Conservation (phyloP, 2,329 filamentous ascomycete genomes). For the Aspergillus arachidicola region DNA sequence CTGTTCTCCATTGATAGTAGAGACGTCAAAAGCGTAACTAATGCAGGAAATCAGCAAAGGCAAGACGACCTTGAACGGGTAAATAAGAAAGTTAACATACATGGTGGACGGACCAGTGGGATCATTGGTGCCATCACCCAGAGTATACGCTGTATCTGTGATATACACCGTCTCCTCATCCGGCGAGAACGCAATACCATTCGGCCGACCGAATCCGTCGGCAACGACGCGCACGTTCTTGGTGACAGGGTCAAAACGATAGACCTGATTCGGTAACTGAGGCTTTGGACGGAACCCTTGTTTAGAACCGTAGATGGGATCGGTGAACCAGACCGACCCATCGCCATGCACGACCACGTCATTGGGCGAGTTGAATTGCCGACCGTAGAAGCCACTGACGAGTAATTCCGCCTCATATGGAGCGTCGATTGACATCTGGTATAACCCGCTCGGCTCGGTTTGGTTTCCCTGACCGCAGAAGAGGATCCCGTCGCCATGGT, state of each 20-base stretch:
- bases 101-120: conserved; percentile 27
- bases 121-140: conserved; percentile 26
- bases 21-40: conserved; percentile 54
- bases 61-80: not conserved
- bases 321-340: conserved; percentile 45
- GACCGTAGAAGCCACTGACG: conserved; percentile 38
- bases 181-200: conserved; percentile 46
- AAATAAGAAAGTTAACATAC: conserved; percentile 21
- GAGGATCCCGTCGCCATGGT: conserved; percentile 32
- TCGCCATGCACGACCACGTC: conserved; percentile 40
- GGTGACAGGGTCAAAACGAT: conserved; percentile 43
- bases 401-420: not conserved
- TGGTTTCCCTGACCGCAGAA: conserved; percentile 47
- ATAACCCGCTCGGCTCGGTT: conserved; percentile 24
- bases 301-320: conserved; percentile 41
- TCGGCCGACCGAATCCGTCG: conserved; percentile 42
- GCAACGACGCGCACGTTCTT: conserved; percentile 42
- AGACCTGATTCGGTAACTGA: conserved; percentile 40
- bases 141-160: conserved; percentile 41
- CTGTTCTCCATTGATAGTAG: conserved; percentile 33
- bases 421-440: conserved; percentile 23
- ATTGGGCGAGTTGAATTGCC: conserved; percentile 33
- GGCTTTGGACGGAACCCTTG: conserved; percentile 38
- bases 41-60: not conserved
- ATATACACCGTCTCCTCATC: conserved; percentile 45